Evolutionary conservation across 2,329 filamentous ascomycete genomes (phyloP).

Genomic region (Chrysoporthe deuterocubensis): DNA sequence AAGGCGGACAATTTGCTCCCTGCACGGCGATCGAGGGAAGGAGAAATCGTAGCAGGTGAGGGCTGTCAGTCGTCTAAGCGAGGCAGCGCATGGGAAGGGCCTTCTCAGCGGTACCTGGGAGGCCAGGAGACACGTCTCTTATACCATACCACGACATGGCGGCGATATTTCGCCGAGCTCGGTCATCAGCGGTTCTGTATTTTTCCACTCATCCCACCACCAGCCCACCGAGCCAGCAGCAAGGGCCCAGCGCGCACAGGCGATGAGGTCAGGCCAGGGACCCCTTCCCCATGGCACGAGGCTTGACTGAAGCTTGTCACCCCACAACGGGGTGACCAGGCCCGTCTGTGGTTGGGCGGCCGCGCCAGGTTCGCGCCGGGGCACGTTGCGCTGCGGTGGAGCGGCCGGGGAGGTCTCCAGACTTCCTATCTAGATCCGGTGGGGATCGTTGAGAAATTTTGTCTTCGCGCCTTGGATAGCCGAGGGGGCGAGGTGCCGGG

Average conservation of each 20-base stretch:
- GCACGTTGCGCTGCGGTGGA: constrained; percentile 18
- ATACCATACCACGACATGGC: not conserved
- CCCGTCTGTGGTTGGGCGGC: constrained; percentile 9
- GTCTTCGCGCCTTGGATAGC: not conserved
- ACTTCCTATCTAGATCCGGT: constrained; percentile 6
- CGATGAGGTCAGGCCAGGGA: constrained; percentile 9
- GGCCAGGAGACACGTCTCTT: constrained; percentile 5
- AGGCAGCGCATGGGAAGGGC: not conserved
- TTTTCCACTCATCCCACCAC: constrained; percentile 13
- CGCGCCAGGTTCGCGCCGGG: constrained; percentile 6
- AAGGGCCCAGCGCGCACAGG: constrained; percentile 2
- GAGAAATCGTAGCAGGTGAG: constrained; percentile 7
- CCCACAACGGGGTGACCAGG: constrained; percentile 13
- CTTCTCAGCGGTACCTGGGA: not conserved
- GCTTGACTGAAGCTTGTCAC: constrained; percentile 9
- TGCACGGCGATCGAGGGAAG: constrained; percentile 17
- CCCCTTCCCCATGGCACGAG: constrained; percentile 17
- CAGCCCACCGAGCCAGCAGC: constrained; percentile 3
- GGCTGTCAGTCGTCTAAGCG: not conserved
- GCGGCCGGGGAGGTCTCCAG: constrained; percentile 5
- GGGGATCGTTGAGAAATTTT: constrained; percentile 8
- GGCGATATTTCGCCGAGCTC: constrained; percentile 15
- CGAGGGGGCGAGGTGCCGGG: not conserved
- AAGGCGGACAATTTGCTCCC: too few species aligned
- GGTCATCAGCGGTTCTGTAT: constrained; percentile 1